phyloP scores from a whole-genome alignment of 306 rosid genomes.

The Luffa acutangula region DNA sequence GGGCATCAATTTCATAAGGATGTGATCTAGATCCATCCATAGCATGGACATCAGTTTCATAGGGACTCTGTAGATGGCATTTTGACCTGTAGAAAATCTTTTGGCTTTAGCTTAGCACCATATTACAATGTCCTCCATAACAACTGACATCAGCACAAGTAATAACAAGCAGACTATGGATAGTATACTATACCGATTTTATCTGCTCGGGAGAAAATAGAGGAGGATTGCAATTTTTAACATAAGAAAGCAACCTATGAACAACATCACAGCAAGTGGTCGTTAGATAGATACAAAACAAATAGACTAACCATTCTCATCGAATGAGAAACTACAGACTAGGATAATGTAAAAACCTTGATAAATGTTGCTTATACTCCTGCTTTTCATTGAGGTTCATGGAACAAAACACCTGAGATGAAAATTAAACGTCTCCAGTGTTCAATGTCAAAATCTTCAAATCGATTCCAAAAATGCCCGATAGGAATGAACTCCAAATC shows the following conservation, averaged over 20 bases:
- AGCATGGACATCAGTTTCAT: slow-evolving; percentile 20
- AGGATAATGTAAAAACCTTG: slow-evolving; percentile 35
- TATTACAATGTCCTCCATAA: slow-evolving; percentile 10
- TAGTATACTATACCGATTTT: too few species aligned
- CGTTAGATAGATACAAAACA: slow-evolving; percentile 12
- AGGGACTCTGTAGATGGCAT: slow-evolving; percentile 26
- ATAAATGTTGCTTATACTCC: slow-evolving; percentile 28
- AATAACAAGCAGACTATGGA: too few species aligned
- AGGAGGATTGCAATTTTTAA: too few species aligned
- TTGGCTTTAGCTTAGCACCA: slow-evolving; percentile 1
- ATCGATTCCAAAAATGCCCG: too few species aligned
- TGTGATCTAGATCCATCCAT: slow-evolving; percentile 38
- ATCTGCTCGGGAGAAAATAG: too few species aligned
- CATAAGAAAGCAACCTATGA: slow-evolving; percentile 58
- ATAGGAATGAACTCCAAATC: too few species aligned
- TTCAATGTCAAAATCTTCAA: neutral
- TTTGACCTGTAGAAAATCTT: slow-evolving; percentile 43
- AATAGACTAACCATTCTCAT: slow-evolving; percentile 6
- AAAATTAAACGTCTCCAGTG: slow-evolving; percentile 8
- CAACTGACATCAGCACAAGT: too few species aligned
- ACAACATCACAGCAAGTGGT: slow-evolving; percentile 15
- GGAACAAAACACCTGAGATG: slow-evolving; percentile 50
- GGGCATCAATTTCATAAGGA: slow-evolving; percentile 84
- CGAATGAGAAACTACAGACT: neutral
- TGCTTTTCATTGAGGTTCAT: slow-evolving; percentile 40